These are phyloP conservation scores for Mycocentrospora acerina DNA, from an alignment of 2,329 filamentous ascomycete genomes.

Conservation along the genomic window DNA sequence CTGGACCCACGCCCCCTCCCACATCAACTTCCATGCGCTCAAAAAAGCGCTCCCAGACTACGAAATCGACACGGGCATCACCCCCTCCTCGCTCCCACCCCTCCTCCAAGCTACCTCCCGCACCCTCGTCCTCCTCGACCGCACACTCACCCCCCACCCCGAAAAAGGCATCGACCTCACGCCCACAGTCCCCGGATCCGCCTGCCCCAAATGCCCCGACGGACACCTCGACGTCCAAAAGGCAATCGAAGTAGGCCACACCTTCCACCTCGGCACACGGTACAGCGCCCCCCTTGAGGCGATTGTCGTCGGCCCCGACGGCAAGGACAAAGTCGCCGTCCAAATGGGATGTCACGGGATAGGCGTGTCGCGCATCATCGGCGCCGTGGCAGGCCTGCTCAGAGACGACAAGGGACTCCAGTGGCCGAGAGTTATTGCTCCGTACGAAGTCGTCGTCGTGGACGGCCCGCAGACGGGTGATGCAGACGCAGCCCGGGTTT, in stretches of 20 bases:
- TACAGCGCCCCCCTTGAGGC: slow-evolving; percentile 78
- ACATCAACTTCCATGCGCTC: slow-evolving; percentile 62
- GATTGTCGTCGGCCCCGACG: slow-evolving; percentile 53
- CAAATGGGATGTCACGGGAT: slow-evolving; percentile 98
- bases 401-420: slow-evolving; percentile 70
- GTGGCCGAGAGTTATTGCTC: slow-evolving; percentile 86
- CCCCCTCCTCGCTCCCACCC: slow-evolving; percentile 35
- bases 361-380: slow-evolving; percentile 86
- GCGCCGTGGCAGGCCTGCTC: slow-evolving; percentile 76
- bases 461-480: slow-evolving; percentile 48
- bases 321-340: slow-evolving; percentile 55
- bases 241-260: slow-evolving; percentile 90
- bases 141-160: slow-evolving; percentile 6
- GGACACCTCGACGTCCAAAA: slow-evolving; percentile 66
- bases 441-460: slow-evolving; percentile 75
- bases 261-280: slow-evolving; percentile 87
- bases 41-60: slow-evolving; percentile 62
- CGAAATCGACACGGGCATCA: slow-evolving; percentile 73
- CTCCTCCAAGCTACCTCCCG: slow-evolving; percentile 22
- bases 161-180: slow-evolving; percentile 57
- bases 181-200: slow-evolving; percentile 65
- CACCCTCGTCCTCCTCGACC: slow-evolving; percentile 23
- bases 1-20: slow-evolving; percentile 32
- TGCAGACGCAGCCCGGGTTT: slow-evolving; percentile 59
- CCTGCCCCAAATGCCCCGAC: slow-evolving; percentile 68